Evolutionary conservation across 306 rosid genomes (phyloP).

Genomic region (Cucumis melo): DNA sequence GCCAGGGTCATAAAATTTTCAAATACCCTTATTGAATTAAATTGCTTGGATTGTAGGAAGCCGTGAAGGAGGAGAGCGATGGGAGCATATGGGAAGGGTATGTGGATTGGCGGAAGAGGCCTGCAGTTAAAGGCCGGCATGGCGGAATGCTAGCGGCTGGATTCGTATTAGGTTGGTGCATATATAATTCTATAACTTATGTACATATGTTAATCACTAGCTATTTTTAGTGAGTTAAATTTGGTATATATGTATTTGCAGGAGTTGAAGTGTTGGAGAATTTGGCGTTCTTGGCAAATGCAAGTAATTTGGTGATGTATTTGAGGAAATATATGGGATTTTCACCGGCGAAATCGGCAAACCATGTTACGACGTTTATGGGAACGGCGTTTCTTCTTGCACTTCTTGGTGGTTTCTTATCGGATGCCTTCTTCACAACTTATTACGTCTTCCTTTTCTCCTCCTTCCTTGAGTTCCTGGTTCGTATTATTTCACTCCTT

Average conservation of each 20-base stretch:
- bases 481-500: slow-evolving; percentile 11
- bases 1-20: too few relatives aligned
- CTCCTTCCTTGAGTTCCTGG: slow-evolving; percentile 57
- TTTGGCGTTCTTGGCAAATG: slow-evolving; percentile 65
- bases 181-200: too few relatives aligned
- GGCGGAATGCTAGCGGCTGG: slow-evolving; percentile 84
- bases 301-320: slow-evolving; percentile 74
- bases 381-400: slow-evolving; percentile 80
- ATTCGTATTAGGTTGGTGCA: slow-evolving; percentile 51
- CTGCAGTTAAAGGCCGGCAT: slow-evolving; percentile 58
- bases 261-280: slow-evolving; percentile 74
- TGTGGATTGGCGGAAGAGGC: slow-evolving; percentile 66
- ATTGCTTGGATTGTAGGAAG: background rate
- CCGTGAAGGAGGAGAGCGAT: slow-evolving; percentile 34
- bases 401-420: slow-evolving; percentile 72
- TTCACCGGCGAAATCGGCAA: slow-evolving; percentile 50
- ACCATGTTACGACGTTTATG: slow-evolving; percentile 72
- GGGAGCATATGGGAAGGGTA: slow-evolving; percentile 58
- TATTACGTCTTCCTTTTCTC: slow-evolving; percentile 43
- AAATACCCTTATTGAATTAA: too few relatives aligned
- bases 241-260: background rate
- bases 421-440: slow-evolving; percentile 63
- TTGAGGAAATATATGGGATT: slow-evolving; percentile 53
- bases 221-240: too few relatives aligned
- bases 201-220: too few relatives aligned